A percentile compares a stretch with the other conserved stretches of the same genome.
Evolutionary conservation across 768 basidiomycete genomes (phyloP).

Genomic region (Auricularia sp.): DNA sequence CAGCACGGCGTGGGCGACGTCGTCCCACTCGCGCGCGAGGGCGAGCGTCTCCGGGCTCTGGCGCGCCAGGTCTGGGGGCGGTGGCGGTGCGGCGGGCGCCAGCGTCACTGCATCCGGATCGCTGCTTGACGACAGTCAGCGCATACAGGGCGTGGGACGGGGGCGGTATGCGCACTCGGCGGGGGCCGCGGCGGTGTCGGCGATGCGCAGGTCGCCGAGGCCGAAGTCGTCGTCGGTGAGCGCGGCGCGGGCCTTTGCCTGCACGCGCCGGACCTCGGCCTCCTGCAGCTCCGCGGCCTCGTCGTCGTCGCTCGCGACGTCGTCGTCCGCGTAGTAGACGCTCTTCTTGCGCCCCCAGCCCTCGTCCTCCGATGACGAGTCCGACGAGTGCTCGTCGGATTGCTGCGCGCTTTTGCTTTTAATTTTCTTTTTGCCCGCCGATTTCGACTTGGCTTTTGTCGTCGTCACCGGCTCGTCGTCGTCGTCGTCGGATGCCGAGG

Average conservation of each 20-base stretch:
- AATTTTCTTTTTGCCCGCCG: conserved; percentile 12
- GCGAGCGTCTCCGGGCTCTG: conserved; percentile 71
- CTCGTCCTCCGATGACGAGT: conserved; percentile 42
- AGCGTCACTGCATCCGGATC: neutral
- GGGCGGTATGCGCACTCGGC: conserved; percentile 19
- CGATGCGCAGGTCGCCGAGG: conserved; percentile 42
- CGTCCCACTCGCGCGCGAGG: conserved; percentile 75
- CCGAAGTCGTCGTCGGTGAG: conserved; percentile 80
- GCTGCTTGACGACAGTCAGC: neutral
- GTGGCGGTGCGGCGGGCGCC: neutral
- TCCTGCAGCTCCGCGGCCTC: conserved; percentile 84
- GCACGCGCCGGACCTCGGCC: conserved; percentile 73
- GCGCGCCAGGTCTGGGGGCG: conserved; percentile 46
- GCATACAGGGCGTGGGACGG: neutral
- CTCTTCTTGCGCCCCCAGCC: conserved; percentile 74
- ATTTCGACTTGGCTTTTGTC: conserved; percentile 7
- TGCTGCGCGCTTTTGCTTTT: conserved; percentile 14
- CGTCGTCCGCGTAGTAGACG: conserved; percentile 58
- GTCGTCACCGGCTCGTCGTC: conserved; percentile 14
- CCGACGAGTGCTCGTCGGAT: conserved; percentile 14
- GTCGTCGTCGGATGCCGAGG: conserved; percentile 18
- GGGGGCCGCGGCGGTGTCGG: neutral
- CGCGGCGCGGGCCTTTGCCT: conserved; percentile 58
- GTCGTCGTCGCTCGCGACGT: conserved; percentile 68
- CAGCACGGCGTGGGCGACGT: conserved; percentile 45